Percentiles rank a stretch among this genome's conserved stretches.
Conservation (phyloP, 2,329 filamentous ascomycete genomes). For the Epichloe gansuensis region DNA sequence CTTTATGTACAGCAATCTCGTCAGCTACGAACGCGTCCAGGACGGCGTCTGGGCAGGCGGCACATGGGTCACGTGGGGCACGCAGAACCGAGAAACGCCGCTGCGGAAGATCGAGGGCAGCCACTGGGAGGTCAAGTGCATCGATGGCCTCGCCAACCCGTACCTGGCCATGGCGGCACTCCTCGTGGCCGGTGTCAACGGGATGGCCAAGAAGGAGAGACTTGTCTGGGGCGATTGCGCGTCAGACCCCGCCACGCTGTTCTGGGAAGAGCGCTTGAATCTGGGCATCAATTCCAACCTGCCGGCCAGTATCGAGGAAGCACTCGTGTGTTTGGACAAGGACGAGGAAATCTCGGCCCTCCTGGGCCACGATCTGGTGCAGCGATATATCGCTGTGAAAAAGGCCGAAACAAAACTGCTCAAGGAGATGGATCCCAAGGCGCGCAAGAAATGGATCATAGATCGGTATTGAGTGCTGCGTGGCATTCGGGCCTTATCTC, state of each 20-base stretch:
- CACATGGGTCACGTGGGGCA: conserved; percentile 67
- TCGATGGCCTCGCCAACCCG: conserved; percentile 71
- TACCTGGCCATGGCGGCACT: conserved; percentile 44
- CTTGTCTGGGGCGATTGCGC: conserved; percentile 41
- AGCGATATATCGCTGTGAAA: conserved; percentile 47
- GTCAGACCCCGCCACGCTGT: conserved; percentile 39
- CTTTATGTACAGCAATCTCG: conserved; percentile 51
- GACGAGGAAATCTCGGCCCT: conserved; percentile 33
- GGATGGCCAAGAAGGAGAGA: conserved; percentile 16
- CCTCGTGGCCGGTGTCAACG: conserved; percentile 18
- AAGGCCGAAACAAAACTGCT: conserved; percentile 35
- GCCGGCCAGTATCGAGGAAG: conserved; percentile 40
- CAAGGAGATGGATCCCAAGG: conserved; percentile 30
- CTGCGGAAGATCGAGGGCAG: conserved; percentile 52
- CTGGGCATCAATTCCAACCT: conserved; percentile 42
- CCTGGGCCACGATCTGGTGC: conserved; percentile 38
- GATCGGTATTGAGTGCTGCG: conserved; percentile 39
- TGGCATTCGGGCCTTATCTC: neutral
- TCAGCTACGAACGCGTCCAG: conserved; percentile 54
- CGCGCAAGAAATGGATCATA: conserved; percentile 46
- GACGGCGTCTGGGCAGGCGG: conserved; percentile 70
- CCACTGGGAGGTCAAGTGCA: conserved; percentile 65
- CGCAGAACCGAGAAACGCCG: conserved; percentile 65
- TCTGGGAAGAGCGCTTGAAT: conserved; percentile 31
- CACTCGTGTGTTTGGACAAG: conserved; percentile 35